phyloP scores from a whole-genome alignment of 2,329 filamentous ascomycete genomes.

The Gaeumannomyces tritici region DNA sequence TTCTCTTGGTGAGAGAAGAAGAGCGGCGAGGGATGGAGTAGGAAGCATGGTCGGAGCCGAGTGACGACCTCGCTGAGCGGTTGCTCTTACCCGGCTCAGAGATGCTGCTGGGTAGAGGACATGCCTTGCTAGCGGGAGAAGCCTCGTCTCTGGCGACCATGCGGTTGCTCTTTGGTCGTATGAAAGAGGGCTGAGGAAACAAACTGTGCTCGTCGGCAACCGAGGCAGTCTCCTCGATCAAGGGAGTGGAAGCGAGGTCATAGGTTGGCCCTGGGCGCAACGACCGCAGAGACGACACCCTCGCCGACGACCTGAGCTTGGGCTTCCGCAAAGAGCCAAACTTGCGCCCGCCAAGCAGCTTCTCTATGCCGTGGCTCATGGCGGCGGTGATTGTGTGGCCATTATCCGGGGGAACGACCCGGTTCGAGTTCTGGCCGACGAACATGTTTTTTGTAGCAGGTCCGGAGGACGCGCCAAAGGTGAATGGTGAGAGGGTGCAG shows the following conservation, averaged over 20 bases:
- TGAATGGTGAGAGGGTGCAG: neutral
- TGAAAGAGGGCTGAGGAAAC: slow-evolving; percentile 44
- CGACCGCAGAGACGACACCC: neutral
- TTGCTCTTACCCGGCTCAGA: slow-evolving; percentile 9
- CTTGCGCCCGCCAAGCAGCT: slow-evolving; percentile 1
- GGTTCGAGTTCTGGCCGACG: slow-evolving; percentile 1
- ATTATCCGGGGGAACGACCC: slow-evolving; percentile 1
- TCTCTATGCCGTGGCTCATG: slow-evolving; percentile 1
- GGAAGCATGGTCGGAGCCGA: neutral
- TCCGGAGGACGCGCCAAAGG: neutral
- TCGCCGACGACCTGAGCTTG: neutral
- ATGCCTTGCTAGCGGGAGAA: slow-evolving; percentile 5
- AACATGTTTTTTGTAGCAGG: slow-evolving; percentile 2
- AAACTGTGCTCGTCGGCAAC: neutral
- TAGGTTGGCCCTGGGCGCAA: too few relatives aligned
- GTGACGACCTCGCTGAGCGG: neutral
- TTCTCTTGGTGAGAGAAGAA: slow-evolving; percentile 11
- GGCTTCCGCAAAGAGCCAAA: neutral
- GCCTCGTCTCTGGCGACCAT: slow-evolving; percentile 48
- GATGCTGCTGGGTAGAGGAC: slow-evolving; percentile 14
- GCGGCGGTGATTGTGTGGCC: slow-evolving; percentile 1
- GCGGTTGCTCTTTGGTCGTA: slow-evolving; percentile 41
- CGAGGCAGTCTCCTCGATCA: neutral
- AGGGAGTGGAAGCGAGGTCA: neutral
- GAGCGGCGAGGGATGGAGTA: slow-evolving; percentile 10